A percentile compares a stretch with the other conserved stretches of the same genome.
Evolutionary conservation across 306 rosid genomes (phyloP).

Genomic region (Corylus americana): DNA sequence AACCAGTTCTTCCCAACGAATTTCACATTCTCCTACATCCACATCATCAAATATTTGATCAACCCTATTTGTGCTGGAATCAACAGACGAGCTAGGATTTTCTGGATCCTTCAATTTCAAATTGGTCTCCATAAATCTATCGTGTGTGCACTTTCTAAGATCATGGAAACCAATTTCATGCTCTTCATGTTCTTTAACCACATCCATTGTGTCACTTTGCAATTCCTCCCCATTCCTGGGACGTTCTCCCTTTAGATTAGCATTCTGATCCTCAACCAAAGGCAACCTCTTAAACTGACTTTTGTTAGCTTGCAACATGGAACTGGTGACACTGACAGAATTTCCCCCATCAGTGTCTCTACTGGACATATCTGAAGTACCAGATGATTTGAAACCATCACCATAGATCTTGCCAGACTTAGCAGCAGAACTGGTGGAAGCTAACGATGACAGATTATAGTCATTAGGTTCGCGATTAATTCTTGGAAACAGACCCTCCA

Average conservation of each 20-base stretch:
- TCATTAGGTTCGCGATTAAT: slow-evolving; percentile 60
- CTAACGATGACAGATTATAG: slow-evolving; percentile 51
- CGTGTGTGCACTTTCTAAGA: slow-evolving; percentile 54
- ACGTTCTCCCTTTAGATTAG: slow-evolving; percentile 34
- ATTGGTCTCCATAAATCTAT: slow-evolving; percentile 62
- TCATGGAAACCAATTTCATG: slow-evolving; percentile 45
- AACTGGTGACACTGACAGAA: slow-evolving; percentile 31
- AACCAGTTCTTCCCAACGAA: slow-evolving; percentile 92
- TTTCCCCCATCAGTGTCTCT: slow-evolving; percentile 39
- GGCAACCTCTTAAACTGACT: slow-evolving; percentile 35
- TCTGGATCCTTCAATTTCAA: slow-evolving; percentile 61
- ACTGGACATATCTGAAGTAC: slow-evolving; percentile 34
- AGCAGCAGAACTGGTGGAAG: slow-evolving; percentile 58
- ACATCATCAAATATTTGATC: slow-evolving; percentile 85
- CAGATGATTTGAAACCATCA: slow-evolving; percentile 44
- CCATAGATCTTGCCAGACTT: slow-evolving; percentile 49
- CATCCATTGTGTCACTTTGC: slow-evolving; percentile 34
- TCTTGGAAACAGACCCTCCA: slow-evolving; percentile 41
- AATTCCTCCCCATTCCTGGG: slow-evolving; percentile 32
- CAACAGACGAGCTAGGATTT: slow-evolving; percentile 53
- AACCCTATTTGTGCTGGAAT: slow-evolving; percentile 53
- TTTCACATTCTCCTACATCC: slow-evolving; percentile 92
- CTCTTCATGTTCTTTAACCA: slow-evolving; percentile 39
- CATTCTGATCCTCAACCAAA: slow-evolving; percentile 39
- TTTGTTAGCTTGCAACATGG: slow-evolving; percentile 32